Evolutionary conservation across 2,329 filamentous ascomycete genomes (phyloP), one percentile per base, ranked within the genome.

Genomic region (Ascochyta rabiei): DNA sequence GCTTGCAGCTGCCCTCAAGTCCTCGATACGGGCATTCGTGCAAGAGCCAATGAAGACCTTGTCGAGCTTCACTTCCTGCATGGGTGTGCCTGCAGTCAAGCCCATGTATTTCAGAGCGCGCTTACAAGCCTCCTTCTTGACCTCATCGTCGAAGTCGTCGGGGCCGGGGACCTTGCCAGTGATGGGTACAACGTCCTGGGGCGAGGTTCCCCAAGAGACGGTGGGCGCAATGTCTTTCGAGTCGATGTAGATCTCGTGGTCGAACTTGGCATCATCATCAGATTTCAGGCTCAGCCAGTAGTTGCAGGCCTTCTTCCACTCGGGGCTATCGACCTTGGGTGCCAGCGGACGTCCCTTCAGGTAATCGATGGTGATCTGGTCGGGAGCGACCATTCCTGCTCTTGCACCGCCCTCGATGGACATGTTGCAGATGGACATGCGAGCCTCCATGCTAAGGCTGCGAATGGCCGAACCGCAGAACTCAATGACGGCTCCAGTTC

Each of bases 361-460:
- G 74, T 98, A 99, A 64, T 96, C 91, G 67, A 96, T 96, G 24
- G 95, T 98, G 54, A 82, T 89, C 72, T 97, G 89, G 71, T 99
- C 95, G 5, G 95, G 95, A 9, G 95, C 95, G 56, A 99, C 88
- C 92, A 99, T 96, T 64, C 95, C 95, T 57, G 93, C 93, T 79
- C 95, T 86, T 42, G 95, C 95, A 77, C 95, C 95, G 65, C 84
- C 95, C 81, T 99, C 95, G 66, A 98, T 97, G 13, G 93, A 92
- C 95, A 98, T 98, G 81, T 99, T 99, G 82, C 95, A 98, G 75
- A 99, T 96, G 60, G 93, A 97, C 95, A 99, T 98, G 65, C 95
- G 87, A 38, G 93, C 95, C 78, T 98, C 95, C 86, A 99, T 96
- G 77, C 91, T 96, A 67, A 98, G 82, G 58, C 79, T 80, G 66